Conservation (phyloP, 352 stramenopile genomes). For the Globisporangium cederbergense region DNA sequence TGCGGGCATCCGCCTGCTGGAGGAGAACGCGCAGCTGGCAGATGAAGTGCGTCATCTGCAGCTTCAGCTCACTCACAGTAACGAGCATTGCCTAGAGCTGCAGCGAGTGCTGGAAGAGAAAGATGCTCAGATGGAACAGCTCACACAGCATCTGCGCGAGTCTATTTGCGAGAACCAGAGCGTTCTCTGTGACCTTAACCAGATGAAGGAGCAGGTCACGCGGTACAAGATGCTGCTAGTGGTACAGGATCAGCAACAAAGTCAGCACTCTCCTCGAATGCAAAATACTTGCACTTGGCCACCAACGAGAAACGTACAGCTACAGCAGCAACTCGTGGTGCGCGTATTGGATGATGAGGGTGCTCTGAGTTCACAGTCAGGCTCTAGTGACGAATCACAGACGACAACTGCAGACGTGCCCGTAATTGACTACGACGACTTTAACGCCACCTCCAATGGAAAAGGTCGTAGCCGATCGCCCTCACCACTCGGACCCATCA, state of each 20-base stretch:
- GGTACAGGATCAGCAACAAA: conserved; percentile 12
- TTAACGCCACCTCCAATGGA: background rate
- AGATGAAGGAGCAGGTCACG: conserved; percentile 32
- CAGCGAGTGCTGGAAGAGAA: conserved; percentile 37
- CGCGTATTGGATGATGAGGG: background rate
- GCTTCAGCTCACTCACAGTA: conserved; percentile 30
- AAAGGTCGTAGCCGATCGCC: background rate
- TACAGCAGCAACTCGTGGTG: background rate
- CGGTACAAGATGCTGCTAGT: conserved; percentile 24
- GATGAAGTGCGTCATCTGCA: conserved; percentile 55
- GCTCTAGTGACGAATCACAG: background rate
- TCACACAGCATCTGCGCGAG: conserved; percentile 45
- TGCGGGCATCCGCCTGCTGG: conserved; percentile 61
- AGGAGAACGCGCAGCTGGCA: conserved; percentile 66
- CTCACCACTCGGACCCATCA: conserved; percentile 16
- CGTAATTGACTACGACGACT: background rate
- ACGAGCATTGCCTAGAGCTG: conserved; percentile 38
- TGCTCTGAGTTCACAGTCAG: background rate
- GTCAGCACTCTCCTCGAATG: conserved; percentile 27
- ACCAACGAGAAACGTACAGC: background rate
- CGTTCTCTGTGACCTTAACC: conserved; percentile 39
- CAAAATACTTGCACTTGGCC: background rate
- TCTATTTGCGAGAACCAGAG: conserved; percentile 59
- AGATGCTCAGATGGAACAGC: conserved; percentile 29
- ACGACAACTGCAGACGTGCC: background rate